Percentiles rank a stretch among this genome's conserved stretches.
Conservation (phyloP, 345 rosid genomes). For the Leavenworthia alabamica region DNA sequence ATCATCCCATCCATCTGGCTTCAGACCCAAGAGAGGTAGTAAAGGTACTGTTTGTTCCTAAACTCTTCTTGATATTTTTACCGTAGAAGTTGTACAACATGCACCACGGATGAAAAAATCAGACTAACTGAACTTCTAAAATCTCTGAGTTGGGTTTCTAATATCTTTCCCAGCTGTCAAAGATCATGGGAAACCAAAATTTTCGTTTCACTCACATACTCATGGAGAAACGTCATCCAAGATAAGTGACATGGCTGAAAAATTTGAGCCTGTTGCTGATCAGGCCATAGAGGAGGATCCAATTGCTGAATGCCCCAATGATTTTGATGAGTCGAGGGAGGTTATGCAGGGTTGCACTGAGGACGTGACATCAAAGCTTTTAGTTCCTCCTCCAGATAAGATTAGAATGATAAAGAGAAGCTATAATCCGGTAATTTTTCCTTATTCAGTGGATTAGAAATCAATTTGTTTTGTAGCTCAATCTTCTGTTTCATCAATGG, state of each 20-base stretch:
- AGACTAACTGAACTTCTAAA: not conserved
- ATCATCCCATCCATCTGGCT: conserved; percentile 28
- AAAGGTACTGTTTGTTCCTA: conserved; percentile 35
- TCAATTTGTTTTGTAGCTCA: not conserved
- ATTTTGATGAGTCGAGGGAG: conserved; percentile 20
- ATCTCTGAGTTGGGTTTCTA: not conserved
- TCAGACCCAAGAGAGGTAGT: conserved; percentile 33
- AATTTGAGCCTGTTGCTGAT: conserved; percentile 25
- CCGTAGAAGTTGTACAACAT: not conserved
- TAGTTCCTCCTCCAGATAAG: conserved; percentile 43
- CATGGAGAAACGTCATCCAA: conserved; percentile 32
- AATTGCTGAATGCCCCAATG: conserved; percentile 23
- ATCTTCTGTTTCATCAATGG: conserved; percentile 20
- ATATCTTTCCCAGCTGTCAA: conserved; percentile 25
- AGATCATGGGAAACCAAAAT: conserved; percentile 46
- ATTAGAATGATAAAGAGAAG: conserved; percentile 27
- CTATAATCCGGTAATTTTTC: conserved; percentile 33
- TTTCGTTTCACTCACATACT: conserved; percentile 42
- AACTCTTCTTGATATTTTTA: not conserved
- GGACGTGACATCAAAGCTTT: conserved; percentile 40
- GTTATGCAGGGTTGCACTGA: conserved; percentile 14
- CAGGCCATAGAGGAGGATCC: conserved; percentile 23
- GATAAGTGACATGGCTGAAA: conserved; percentile 32
- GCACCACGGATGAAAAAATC: not conserved
- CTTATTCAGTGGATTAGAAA: conserved; percentile 3